Percentiles rank a stretch among this genome's conserved stretches.
These are phyloP conservation scores for Leccinum aurantiacum DNA, from an alignment of 768 basidiomycete species.

Conservation along the genomic window DNA sequence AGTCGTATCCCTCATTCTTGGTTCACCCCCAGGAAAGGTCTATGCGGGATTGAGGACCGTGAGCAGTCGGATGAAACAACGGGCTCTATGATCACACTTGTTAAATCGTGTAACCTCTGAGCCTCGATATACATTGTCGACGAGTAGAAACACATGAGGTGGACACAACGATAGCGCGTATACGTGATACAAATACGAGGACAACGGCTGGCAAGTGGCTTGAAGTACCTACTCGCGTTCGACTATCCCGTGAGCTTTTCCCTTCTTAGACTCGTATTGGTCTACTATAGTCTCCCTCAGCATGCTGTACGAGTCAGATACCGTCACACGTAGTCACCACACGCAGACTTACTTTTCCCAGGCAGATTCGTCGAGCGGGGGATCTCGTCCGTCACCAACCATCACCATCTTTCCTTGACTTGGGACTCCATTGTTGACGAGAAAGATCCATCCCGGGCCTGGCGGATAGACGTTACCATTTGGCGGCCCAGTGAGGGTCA, in stretches of 20 bases:
- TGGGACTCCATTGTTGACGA: conserved; percentile 66
- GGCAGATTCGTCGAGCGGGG: conserved; percentile 56
- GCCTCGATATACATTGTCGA: conserved; percentile 10
- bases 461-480: conserved; percentile 69
- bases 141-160: conserved; percentile 7
- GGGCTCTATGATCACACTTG: conserved; percentile 58
- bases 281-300: conserved; percentile 48
- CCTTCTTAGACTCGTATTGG: conserved; percentile 45
- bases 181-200: background rate
- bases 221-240: conserved; percentile 9
- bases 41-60: conserved; percentile 90
- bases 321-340: background rate
- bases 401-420: conserved; percentile 63
- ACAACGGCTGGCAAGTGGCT: background rate
- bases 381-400: conserved; percentile 65
- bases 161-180: conserved; percentile 1
- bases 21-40: conserved; percentile 93
- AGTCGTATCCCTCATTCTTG: conserved; percentile 91
- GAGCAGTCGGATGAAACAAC: conserved; percentile 90
- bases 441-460: conserved; percentile 74
- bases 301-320: conserved; percentile 38
- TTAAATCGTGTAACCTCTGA: conserved; percentile 11
- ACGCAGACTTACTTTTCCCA: conserved; percentile 52
- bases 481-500: conserved; percentile 67
- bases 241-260: conserved; percentile 19